Base-by-base conservation (phyloP, 2,329 filamentous ascomycete genomes). In the Verticillium alfalfae region DNA sequence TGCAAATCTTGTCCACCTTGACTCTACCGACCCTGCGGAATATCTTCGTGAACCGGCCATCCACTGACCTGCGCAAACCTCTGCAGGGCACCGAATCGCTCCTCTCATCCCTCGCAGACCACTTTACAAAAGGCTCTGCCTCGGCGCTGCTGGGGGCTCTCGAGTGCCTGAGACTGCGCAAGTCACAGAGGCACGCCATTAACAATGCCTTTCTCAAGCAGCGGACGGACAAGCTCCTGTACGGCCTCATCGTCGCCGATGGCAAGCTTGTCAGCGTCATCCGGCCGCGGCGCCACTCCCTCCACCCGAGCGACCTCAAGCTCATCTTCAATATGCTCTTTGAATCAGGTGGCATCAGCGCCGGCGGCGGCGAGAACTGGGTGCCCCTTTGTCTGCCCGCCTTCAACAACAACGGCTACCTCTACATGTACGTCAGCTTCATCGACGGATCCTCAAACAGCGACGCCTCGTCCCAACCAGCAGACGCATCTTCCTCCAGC, bases 311-410 rank as follows among this genome's bases (percentile, higher is more conserved):
- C 65, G 95, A 99, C 72, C 82, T 99, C 31, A 94, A 97, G 71
- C 84, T 99, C 56, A 93, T 99, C 64, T 99, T 99, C 82, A 98
- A 98, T 72, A 99, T 99, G 96, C 86, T 99, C 2, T 99, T 99
- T 70, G 93, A 96, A 77, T 95, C 94, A 2, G 92, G 92, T 57
- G 90, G 92, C 54, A 90, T 99, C 72, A 94, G 95, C 72, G 90
- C 92, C 22, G 93, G 91, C 6, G 93, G 84, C 45, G 95, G 94
- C 36, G 95, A 99, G 75, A 97, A 94, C 69, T 99, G 95, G 95
- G 94, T 98, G 57, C 95, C 95, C 0, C 82, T 99, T 7, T 99
- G 95, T 70, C 83, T 99, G 3, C 96, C 95, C 0, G 94, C 93
- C 5, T 99, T 99, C 78, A 99, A 99, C 78, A 98, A 92, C 73